phyloP scores from a whole-genome alignment of 768 basidiomycete species.

The Antrodiella citrinella region DNA sequence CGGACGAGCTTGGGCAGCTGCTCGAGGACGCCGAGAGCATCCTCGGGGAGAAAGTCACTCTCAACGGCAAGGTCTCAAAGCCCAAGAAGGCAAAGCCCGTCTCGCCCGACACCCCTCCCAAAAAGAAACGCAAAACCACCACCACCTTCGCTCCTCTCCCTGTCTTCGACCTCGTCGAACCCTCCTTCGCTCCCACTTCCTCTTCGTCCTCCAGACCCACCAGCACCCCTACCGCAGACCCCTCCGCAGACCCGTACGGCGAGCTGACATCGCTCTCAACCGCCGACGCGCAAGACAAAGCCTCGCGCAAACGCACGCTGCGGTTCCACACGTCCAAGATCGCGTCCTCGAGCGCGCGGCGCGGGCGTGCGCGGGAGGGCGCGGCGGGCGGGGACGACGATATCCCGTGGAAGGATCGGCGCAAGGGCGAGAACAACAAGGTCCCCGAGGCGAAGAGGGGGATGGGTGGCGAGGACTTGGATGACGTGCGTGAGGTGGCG shows the following conservation, averaged over 20 bases:
- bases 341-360: slow-evolving; percentile 67
- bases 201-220: slow-evolving; percentile 25
- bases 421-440: slow-evolving; percentile 52
- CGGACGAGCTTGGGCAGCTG: slow-evolving; percentile 1
- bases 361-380: slow-evolving; percentile 62
- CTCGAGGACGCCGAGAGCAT: background rate
- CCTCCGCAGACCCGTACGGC: slow-evolving; percentile 48
- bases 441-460: slow-evolving; percentile 10
- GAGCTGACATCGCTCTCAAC: slow-evolving; percentile 63
- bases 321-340: slow-evolving; percentile 94
- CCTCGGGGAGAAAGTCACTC: background rate
- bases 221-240: slow-evolving; percentile 13
- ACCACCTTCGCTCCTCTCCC: slow-evolving; percentile 21
- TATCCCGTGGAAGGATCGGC: slow-evolving; percentile 77
- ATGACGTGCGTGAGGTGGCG: slow-evolving; percentile 50
- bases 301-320: slow-evolving; percentile 69
- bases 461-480: slow-evolving; percentile 61
- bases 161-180: slow-evolving; percentile 75
- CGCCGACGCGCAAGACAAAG: slow-evolving; percentile 79
- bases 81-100: slow-evolving; percentile 10
- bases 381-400: slow-evolving; percentile 91
- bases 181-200: slow-evolving; percentile 43
- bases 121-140: slow-evolving; percentile 61
- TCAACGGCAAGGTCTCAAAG: background rate
- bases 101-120: slow-evolving; percentile 28